Percentiles rank a stretch among this genome's conserved stretches.
These are phyloP conservation scores for Pseudocercospora crystallina DNA, from an alignment of 2,329 filamentous ascomycete species.

Conservation along the genomic window DNA sequence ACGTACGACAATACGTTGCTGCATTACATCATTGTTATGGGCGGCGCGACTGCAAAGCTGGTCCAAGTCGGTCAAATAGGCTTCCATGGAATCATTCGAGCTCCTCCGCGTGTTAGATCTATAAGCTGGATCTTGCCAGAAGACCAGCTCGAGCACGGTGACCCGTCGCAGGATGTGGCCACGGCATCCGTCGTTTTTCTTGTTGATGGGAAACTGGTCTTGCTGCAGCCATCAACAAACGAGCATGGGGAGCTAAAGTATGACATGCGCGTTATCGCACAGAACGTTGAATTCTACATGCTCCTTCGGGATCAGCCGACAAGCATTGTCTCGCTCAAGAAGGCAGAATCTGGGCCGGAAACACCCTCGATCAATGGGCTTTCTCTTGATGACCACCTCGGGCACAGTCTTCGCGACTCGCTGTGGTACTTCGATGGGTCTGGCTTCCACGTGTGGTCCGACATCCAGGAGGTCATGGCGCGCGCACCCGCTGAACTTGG, in stretches of 20 bases:
- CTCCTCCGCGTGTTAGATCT: slow-evolving; percentile 85
- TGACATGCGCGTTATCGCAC: slow-evolving; percentile 94
- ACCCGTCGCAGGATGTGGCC: slow-evolving; percentile 92
- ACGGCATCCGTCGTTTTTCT: slow-evolving; percentile 91
- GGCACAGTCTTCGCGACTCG: slow-evolving; percentile 71
- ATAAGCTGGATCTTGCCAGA: slow-evolving; percentile 96
- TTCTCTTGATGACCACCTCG: slow-evolving; percentile 25
- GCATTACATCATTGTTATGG: slow-evolving; percentile 82
- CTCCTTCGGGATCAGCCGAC: slow-evolving; percentile 77
- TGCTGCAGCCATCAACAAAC: slow-evolving; percentile 82
- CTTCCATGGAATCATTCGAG: slow-evolving; percentile 92
- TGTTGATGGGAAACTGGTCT: slow-evolving; percentile 94
- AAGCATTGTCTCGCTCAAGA: slow-evolving; percentile 23
- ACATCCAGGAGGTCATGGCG: slow-evolving; percentile 78
- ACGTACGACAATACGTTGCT: slow-evolving; percentile 95
- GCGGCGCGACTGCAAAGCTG: slow-evolving; percentile 66
- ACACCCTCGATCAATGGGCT: slow-evolving; percentile 20
- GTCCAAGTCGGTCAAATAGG: slow-evolving; percentile 97
- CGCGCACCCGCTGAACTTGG: slow-evolving; percentile 65
- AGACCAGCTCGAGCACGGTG: slow-evolving; percentile 82
- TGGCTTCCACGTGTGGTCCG: slow-evolving; percentile 83
- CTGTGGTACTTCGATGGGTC: slow-evolving; percentile 92
- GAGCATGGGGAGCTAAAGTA: slow-evolving; percentile 87
- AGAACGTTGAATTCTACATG: slow-evolving; percentile 93
- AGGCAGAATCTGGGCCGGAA: slow-evolving; percentile 15